Evolutionary conservation across 495 filamentous ascomycete species (phyloP).

Genomic region (Tuber indicum): DNA sequence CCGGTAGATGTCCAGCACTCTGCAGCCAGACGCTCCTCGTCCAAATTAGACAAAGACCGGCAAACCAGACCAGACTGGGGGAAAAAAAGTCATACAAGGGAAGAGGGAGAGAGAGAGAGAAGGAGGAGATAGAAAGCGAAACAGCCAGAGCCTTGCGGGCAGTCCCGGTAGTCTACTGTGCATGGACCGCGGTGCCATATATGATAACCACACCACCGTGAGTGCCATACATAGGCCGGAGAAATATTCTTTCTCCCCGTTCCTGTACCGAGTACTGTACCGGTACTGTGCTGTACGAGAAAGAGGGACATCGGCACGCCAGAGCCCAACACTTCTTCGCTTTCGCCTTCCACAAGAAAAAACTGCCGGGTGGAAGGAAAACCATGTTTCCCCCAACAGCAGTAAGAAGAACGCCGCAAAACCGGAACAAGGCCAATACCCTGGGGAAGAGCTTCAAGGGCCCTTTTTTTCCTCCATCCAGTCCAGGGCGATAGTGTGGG

Average conservation of each 20-base stretch:
- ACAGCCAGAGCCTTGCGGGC: background rate
- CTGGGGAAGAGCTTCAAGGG: background rate
- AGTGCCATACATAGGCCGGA: background rate
- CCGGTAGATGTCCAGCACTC: background rate
- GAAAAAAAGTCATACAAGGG: background rate
- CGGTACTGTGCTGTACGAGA: background rate
- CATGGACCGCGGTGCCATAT: background rate
- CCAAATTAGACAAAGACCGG: background rate
- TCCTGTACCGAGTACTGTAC: background rate
- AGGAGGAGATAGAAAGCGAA: background rate
- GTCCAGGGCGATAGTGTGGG: background rate
- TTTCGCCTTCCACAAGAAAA: background rate
- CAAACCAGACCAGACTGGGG: background rate
- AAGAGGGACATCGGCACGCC: background rate
- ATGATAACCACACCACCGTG: background rate
- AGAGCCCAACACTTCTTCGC: background rate
- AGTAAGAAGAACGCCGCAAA: background rate
- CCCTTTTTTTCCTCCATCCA: background rate
- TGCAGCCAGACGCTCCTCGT: background rate
- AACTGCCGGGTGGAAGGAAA: background rate
- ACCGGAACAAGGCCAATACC: background rate
- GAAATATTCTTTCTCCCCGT: background rate
- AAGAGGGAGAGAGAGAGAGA: background rate
- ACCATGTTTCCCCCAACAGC: background rate
- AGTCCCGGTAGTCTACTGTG: background rate